Conservation (phyloP, 2,329 filamentous ascomycete species). For the Plectosphaerella sp. region DNA sequence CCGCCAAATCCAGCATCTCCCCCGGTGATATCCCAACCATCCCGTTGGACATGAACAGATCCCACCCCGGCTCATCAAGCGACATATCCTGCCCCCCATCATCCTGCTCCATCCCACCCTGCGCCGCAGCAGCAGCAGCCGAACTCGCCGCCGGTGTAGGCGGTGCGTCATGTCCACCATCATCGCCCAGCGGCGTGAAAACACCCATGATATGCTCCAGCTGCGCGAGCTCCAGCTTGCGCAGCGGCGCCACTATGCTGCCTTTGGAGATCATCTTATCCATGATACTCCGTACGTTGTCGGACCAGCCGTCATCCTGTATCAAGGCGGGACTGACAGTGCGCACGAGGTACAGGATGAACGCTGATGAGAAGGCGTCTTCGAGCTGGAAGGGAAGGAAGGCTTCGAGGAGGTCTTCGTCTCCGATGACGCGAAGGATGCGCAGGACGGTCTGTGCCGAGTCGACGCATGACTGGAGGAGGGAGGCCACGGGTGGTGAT, state of each 20-base stretch:
- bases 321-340: conserved; percentile 26
- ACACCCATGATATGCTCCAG: conserved; percentile 29
- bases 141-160: conserved; percentile 10
- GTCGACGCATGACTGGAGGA: conserved; percentile 12
- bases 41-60: conserved; percentile 22
- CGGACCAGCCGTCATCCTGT: conserved; percentile 26
- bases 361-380: conserved; percentile 34
- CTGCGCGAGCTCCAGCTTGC: conserved; percentile 30
- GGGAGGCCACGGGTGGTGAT: conserved; percentile 7
- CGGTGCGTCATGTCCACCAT: conserved; percentile 3
- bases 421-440: conserved; percentile 9
- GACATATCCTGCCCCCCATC: conserved; percentile 2
- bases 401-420: conserved; percentile 25
- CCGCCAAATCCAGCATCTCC: conserved; percentile 23
- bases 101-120: background rate
- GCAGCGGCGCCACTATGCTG: conserved; percentile 28
- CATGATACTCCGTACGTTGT: conserved; percentile 28
- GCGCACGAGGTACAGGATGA: conserved; percentile 29
- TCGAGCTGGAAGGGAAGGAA: conserved; percentile 36
- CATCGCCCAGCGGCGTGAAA: conserved; percentile 20
- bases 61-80: conserved; percentile 18
- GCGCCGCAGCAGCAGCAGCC: conserved; percentile 1
- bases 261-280: conserved; percentile 32
- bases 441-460: conserved; percentile 11
- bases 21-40: conserved; percentile 25